Base-by-base conservation (phyloP, 306 rosid species). In the Mimosa pudica region DNA sequence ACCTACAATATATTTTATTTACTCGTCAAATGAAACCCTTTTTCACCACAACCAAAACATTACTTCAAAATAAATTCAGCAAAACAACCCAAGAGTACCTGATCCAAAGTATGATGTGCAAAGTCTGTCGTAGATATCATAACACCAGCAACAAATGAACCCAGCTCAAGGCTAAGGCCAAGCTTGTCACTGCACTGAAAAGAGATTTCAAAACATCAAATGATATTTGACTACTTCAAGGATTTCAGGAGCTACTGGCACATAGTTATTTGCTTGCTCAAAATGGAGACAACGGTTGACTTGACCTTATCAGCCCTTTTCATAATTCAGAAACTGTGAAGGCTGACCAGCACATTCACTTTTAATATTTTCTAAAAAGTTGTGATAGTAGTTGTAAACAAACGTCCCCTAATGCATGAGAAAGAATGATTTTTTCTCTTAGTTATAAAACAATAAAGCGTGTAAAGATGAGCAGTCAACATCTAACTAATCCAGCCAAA, bases 121-220 rank as follows among this genome's bases (percentile, higher is more conserved):
- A 93, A 91, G 72, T 96, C 99, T 44, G 99, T 92, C 68, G 98
- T 96, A 71, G 99, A 93, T 79, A 96, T 81, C 99, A 96, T 96
- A 65, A 93, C 97, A 75, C 99, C 99, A 77, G 99, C 99, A 87
- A 93, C 86, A 87, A 96, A 96, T 58, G 99, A 96, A 86, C 99
- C 99, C 88, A 96, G 86, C 96, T 96, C 99, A 78, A 96, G 99
- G 81, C 99, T 96, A 84, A 96, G 99, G 77, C 99, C 99, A 58
- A 96, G 86, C 93, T 93, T 93, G 87, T 96, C 99, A 73, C 98
- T 96, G 94, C 99, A 90, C 99, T 93, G 99, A 91, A 95, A 93
- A 80, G 79, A 78, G 74, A 85, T 83, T 78, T 64, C 64, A 18
- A 58, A 82, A 80, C 81, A 79, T 89, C 75, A 87, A 77, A 81